Evolutionary conservation across 1,284 basidiomycete species (phyloP).

Genomic region (Trametes hirsuta): DNA sequence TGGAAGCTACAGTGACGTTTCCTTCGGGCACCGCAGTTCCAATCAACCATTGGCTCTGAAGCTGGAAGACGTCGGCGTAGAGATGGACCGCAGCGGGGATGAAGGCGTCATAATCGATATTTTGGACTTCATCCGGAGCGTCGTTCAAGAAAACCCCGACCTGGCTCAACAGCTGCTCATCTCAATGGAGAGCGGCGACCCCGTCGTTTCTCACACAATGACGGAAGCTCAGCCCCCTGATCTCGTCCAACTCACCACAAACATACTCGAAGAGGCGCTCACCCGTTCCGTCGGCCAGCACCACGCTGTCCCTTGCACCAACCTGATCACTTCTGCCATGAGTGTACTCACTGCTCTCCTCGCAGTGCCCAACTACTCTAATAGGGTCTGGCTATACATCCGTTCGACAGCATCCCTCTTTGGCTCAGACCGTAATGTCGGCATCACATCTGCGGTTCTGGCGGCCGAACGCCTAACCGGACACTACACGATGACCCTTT

Average conservation of each 20-base stretch:
- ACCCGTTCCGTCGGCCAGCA: slow-evolving; percentile 53
- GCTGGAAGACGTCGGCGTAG: slow-evolving; percentile 72
- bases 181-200: slow-evolving; percentile 60
- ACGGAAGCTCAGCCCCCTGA: slow-evolving; percentile 59
- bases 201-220: slow-evolving; percentile 55
- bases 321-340: slow-evolving; percentile 79
- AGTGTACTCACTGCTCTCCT: slow-evolving; percentile 80
- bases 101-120: slow-evolving; percentile 70
- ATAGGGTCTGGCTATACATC: slow-evolving; percentile 84
- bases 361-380: slow-evolving; percentile 73
- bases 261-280: slow-evolving; percentile 83
- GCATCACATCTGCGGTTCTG: slow-evolving; percentile 67
- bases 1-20: slow-evolving; percentile 52
- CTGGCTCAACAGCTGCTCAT: slow-evolving; percentile 70
- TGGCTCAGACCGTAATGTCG: slow-evolving; percentile 58
- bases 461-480: slow-evolving; percentile 74
- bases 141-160: slow-evolving; percentile 69
- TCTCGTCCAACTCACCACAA: slow-evolving; percentile 78
- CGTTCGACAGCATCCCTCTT: slow-evolving; percentile 80
- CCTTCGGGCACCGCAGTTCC: slow-evolving; percentile 47
- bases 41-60: slow-evolving; percentile 48
- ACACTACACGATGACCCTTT: slow-evolving; percentile 78
- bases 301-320: slow-evolving; percentile 48
- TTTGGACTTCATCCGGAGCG: slow-evolving; percentile 77
- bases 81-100: slow-evolving; percentile 56